These are phyloP conservation scores for Huntiella abstrusa DNA, from an alignment of 2,329 filamentous ascomycete genomes.

Conservation along the genomic window DNA sequence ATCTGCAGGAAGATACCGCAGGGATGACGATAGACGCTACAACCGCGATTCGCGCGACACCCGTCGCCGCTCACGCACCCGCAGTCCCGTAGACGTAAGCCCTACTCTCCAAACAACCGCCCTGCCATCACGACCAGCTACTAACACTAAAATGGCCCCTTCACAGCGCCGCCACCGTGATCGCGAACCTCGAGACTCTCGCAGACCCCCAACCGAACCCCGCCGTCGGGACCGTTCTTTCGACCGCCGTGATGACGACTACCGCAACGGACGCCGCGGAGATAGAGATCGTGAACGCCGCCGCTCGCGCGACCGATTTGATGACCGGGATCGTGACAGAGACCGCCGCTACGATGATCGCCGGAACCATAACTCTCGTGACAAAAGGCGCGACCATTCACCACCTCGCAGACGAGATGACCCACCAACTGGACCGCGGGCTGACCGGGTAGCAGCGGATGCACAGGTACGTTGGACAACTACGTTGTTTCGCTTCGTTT, in stretches of 20 bases:
- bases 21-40: conserved; percentile 37
- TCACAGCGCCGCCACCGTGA: conserved; percentile 40
- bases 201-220: conserved; percentile 26
- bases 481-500: conserved; percentile 15
- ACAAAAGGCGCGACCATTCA: conserved; percentile 44
- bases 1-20: conserved; percentile 36
- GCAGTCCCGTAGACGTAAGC: conserved; percentile 43
- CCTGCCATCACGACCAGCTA: not conserved
- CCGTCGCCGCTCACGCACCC: conserved; percentile 39
- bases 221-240: conserved; percentile 52
- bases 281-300: conserved; percentile 35
- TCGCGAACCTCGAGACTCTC: conserved; percentile 27
- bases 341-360: conserved; percentile 46
- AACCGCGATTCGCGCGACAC: conserved; percentile 22
- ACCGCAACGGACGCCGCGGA: conserved; percentile 36
- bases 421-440: conserved; percentile 14
- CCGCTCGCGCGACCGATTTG: conserved; percentile 41
- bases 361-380: conserved; percentile 21
- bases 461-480: conserved; percentile 32
- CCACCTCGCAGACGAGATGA: conserved; percentile 17
- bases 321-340: conserved; percentile 37
- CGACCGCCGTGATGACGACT: conserved; percentile 48
- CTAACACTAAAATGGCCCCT: conserved; percentile 1
- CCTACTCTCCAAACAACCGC: not conserved
- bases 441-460: conserved; percentile 24